Conservation (phyloP, 495 filamentous ascomycete species). For the Baudoinia panamericana region DNA sequence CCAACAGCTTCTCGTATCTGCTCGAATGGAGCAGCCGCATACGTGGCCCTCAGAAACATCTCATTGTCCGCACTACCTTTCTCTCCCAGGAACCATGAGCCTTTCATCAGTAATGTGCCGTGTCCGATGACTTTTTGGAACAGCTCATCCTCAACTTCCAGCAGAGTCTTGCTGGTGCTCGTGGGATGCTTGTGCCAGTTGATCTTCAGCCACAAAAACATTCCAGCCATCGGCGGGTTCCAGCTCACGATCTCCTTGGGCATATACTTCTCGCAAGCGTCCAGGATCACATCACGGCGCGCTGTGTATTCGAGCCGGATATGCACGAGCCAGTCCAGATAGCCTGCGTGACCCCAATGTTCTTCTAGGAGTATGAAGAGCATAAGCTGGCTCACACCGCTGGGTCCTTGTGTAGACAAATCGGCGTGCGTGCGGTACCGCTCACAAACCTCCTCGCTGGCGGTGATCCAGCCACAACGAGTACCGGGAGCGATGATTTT, state of each 20-base stretch:
- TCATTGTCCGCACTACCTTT: slow-evolving; percentile 35
- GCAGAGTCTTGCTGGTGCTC: slow-evolving; percentile 32
- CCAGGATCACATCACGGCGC: slow-evolving; percentile 62
- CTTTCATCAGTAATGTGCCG: slow-evolving; percentile 62
- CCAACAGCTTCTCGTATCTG: slow-evolving; percentile 68
- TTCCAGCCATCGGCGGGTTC: slow-evolving; percentile 75
- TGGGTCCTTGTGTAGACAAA: slow-evolving; percentile 66
- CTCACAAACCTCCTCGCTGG: slow-evolving; percentile 70
- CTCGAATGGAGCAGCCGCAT: slow-evolving; percentile 61
- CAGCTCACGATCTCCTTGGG: slow-evolving; percentile 70
- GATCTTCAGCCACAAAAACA: slow-evolving; percentile 91
- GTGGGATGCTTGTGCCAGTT: slow-evolving; percentile 61
- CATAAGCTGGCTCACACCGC: slow-evolving; percentile 67
- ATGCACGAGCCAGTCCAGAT: slow-evolving; percentile 77
- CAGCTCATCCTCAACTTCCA: slow-evolving; percentile 71
- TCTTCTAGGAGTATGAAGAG: slow-evolving; percentile 86
- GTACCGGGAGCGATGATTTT: slow-evolving; percentile 52
- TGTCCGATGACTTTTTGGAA: slow-evolving; percentile 58
- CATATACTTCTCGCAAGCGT: slow-evolving; percentile 68
- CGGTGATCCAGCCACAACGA: slow-evolving; percentile 53
- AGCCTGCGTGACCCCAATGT: slow-evolving; percentile 87
- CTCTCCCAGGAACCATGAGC: slow-evolving; percentile 78
- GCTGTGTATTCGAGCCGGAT: slow-evolving; percentile 71
- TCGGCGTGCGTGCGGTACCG: slow-evolving; percentile 67
- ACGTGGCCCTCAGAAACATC: slow-evolving; percentile 82